Base-by-base conservation (phyloP, 1,139 yeast genomes). In the Pichia norvegensis region DNA sequence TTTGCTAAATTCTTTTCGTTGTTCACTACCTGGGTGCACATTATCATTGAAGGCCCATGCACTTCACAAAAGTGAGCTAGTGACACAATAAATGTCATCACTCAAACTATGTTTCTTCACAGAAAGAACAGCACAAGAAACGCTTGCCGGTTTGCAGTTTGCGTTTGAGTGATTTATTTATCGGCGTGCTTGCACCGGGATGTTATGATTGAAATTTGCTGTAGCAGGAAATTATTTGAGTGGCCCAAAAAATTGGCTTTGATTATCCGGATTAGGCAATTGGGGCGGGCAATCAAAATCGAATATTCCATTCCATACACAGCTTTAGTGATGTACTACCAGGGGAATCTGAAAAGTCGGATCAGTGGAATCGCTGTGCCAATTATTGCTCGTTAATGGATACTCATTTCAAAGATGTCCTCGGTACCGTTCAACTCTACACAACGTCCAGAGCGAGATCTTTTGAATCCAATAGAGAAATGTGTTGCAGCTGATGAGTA, bases 11-110 rank as follows among this genome's bases (percentile, higher is more conserved):
- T 58, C 50, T 67, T 45, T 61, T 58, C 21, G 66, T 62, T 60
- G 58, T 42, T 54, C n/a, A 69, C 57, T 22, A 61, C 55, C 57
- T 84, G 92, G 0, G 95, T 83, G 55, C 90, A 85, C 57, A 82
- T 65, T n/a, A 86, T 71, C 41, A 81, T 74, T 17, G 82, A 72
- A 0, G 95, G 95, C 0, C 95, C 95, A 60, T 86, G 95, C 29
- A 81, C 72, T 64, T 86, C 95, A 63, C 95, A 86, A 61, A 85
- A 86, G 58, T 85, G 95, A 0, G 88, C 84, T 48, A 85, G 62
- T 40, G 87, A 75, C 19, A 84, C 67, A 47, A 74, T 72, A 47
- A 61, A 65, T 20, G 60, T 51, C 63, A 59, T 60, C 14, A 6
- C 38, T 8, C 16, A 23, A 23, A 23, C 16, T 27, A 11, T 27